Evolutionary conservation across 2,329 filamentous ascomycete genomes (phyloP).

Genomic region (Fusarium virguliforme): DNA sequence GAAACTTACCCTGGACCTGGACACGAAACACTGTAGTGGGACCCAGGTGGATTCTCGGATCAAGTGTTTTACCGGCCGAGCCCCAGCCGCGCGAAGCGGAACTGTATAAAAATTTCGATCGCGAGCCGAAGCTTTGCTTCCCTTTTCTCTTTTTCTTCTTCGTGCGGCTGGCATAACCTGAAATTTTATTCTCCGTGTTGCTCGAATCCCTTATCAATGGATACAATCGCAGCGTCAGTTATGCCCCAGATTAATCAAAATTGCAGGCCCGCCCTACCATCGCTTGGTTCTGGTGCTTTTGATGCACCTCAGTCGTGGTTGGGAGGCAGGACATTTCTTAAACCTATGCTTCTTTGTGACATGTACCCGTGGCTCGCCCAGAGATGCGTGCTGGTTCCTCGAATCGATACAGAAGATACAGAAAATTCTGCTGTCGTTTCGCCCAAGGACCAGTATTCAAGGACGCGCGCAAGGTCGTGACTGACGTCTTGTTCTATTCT

Average conservation of each 20-base stretch:
- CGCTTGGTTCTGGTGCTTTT: constrained; percentile 59
- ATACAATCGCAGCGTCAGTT: constrained; percentile 79
- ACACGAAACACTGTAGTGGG: too few relatives aligned
- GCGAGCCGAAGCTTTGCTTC: constrained; percentile 50
- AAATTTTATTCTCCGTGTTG: constrained; percentile 84
- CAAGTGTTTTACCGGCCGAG: neutral
- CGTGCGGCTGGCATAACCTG: constrained; percentile 84
- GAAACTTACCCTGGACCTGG: constrained; percentile 27
- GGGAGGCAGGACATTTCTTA: constrained; percentile 62
- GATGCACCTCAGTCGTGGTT: constrained; percentile 54
- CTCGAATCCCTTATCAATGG: constrained; percentile 75
- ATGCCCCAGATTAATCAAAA: constrained; percentile 83
- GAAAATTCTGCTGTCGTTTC: neutral
- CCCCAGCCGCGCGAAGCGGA: constrained; percentile 6
- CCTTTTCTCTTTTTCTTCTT: constrained; percentile 74
- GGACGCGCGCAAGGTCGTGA: neutral
- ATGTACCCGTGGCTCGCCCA: neutral
- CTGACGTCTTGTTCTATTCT: constrained; percentile 41
- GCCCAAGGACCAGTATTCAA: neutral
- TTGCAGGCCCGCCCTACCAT: constrained; percentile 78
- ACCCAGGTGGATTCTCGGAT: too few relatives aligned
- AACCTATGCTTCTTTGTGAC: constrained; percentile 23
- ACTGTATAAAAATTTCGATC: constrained; percentile 53
- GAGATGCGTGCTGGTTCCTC: neutral
- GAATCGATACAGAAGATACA: neutral